phyloP scores from a whole-genome alignment of 2,329 filamentous ascomycete species.

The Karstenula rhodostoma region DNA sequence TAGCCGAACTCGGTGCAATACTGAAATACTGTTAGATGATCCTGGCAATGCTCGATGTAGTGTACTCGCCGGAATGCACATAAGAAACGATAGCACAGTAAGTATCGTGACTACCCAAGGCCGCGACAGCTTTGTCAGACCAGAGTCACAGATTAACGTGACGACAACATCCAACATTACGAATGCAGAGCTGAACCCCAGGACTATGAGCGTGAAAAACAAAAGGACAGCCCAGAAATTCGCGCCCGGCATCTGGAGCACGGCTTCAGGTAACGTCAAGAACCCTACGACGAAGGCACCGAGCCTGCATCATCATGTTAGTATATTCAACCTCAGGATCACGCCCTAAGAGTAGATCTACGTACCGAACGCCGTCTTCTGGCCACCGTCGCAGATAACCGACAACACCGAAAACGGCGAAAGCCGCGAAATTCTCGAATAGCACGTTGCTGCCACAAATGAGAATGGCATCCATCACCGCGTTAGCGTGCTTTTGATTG shows the following conservation, averaged over 20 bases:
- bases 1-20: conserved; percentile 68
- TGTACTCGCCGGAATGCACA: conserved; percentile 56
- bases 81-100: conserved; percentile 60
- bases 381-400: conserved; percentile 57
- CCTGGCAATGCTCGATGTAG: neutral
- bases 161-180: conserved; percentile 66
- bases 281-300: conserved; percentile 67
- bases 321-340: neutral
- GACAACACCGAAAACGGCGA: conserved; percentile 65
- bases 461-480: conserved; percentile 66
- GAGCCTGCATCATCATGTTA: conserved; percentile 38
- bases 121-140: conserved; percentile 55
- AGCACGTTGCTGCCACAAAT: conserved; percentile 64
- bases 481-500: conserved; percentile 64
- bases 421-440: conserved; percentile 63
- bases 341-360: neutral
- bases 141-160: conserved; percentile 63
- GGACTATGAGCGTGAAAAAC: conserved; percentile 66
- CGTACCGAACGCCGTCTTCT: conserved; percentile 46
- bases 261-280: conserved; percentile 64
- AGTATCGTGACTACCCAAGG: conserved; percentile 60
- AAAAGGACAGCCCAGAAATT: conserved; percentile 67
- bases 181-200: conserved; percentile 67
- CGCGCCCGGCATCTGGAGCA: conserved; percentile 64
- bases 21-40: neutral